Conservation (phyloP, 805 yeast genomes). For the Kazachstania viticola region DNA sequence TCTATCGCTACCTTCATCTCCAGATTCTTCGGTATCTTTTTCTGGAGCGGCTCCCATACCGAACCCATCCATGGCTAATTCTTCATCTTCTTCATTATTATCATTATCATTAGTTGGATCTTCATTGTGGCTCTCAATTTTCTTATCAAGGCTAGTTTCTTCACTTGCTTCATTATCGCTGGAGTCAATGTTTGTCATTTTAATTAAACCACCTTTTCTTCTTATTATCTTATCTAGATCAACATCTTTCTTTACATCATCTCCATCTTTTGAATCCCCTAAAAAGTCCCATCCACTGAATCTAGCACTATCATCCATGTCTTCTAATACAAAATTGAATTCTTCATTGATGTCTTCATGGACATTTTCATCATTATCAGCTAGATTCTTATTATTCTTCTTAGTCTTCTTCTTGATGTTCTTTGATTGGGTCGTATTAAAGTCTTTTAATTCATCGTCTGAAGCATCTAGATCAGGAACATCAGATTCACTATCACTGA, state of each 20-base stretch:
- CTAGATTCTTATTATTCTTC: conserved; percentile 18
- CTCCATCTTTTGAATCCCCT: conserved; percentile 25
- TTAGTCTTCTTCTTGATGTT: conserved; percentile 13
- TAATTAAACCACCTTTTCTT: conserved; percentile 69
- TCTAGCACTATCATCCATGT: conserved; percentile 19
- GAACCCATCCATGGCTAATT: conserved; percentile 29
- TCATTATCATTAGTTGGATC: conserved; percentile 9
- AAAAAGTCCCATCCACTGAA: conserved; percentile 83
- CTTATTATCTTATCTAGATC: conserved; percentile 82
- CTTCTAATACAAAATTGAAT: conserved; percentile 55
- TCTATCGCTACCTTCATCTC: too few relatives aligned
- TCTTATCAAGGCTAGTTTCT: conserved; percentile 36
- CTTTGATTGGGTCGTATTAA: conserved; percentile 10
- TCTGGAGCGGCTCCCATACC: conserved; percentile 27
- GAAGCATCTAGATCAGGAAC: conserved; percentile 41
- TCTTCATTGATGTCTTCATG: conserved; percentile 61
- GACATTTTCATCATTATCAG: conserved; percentile 27
- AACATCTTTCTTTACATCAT: conserved; percentile 41
- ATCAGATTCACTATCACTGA: conserved; percentile 67
- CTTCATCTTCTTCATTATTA: conserved; percentile 21
- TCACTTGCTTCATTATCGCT: conserved; percentile 30
- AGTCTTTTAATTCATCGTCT: conserved; percentile 31
- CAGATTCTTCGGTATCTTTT: conserved; percentile 19
- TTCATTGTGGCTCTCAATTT: conserved; percentile 29
- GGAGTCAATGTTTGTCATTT: conserved; percentile 36